phyloP scores from a whole-genome alignment of 768 basidiomycete genomes.

The Tulasnella sp. region DNA sequence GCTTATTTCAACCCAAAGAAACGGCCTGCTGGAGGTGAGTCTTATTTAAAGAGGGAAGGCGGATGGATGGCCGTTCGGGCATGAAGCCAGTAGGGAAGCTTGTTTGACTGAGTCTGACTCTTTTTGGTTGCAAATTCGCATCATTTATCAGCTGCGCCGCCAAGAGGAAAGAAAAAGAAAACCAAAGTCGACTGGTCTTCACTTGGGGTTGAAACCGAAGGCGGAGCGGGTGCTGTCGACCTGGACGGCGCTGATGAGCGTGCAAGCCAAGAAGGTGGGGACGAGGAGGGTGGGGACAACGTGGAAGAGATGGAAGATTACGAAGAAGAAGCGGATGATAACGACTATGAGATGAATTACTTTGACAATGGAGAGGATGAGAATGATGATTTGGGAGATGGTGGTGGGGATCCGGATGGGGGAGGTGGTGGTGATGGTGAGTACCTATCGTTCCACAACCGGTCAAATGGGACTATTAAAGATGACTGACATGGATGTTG shows the following conservation, averaged over 20 bases:
- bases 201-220: conserved; percentile 54
- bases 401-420: conserved; percentile 45
- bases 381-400: conserved; percentile 64
- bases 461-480: background rate
- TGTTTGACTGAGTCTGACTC: background rate
- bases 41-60: background rate
- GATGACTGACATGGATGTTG: background rate
- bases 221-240: conserved; percentile 41
- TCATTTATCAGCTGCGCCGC: background rate
- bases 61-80: background rate
- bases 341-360: conserved; percentile 85
- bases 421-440: conserved; percentile 46
- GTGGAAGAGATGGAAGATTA: conserved; percentile 64
- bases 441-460: background rate
- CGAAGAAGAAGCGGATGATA: conserved; percentile 69
- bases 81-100: too few relatives aligned
- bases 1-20: conserved; percentile 70
- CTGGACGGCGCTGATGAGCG: conserved; percentile 2
- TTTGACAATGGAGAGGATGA: conserved; percentile 85
- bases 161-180: conserved; percentile 30
- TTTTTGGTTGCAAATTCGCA: background rate
- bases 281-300: conserved; percentile 62
- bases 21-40: conserved; percentile 32
- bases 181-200: conserved; percentile 35
- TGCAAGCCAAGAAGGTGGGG: background rate